These are phyloP conservation scores for Pholiota microspora DNA, from an alignment of 768 basidiomycete genomes.

Conservation along the genomic window DNA sequence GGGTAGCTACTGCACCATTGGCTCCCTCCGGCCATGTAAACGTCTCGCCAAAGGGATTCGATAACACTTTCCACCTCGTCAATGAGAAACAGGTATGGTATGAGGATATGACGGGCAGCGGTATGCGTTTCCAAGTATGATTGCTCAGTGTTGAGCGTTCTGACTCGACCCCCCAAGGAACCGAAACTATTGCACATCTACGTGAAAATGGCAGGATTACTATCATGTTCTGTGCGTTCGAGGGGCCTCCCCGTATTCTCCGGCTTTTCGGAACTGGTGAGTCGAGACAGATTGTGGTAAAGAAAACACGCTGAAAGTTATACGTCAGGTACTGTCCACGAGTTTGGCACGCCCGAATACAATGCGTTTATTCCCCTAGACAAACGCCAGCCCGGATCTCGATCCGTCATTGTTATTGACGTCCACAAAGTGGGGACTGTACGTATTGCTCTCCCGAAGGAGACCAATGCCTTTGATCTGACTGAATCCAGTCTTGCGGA, in stretches of 20 bases:
- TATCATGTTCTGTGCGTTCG: conserved; percentile 59
- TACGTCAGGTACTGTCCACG: conserved; percentile 47
- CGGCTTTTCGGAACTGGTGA: conserved; percentile 58
- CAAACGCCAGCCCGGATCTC: conserved; percentile 49
- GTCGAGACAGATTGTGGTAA: background rate
- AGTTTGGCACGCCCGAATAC: conserved; percentile 58
- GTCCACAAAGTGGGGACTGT: conserved; percentile 51
- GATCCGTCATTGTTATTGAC: conserved; percentile 53
- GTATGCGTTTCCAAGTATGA: conserved; percentile 27
- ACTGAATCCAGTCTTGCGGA: conserved; percentile 49
- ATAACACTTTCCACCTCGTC: conserved; percentile 51
- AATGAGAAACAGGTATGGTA: conserved; percentile 57
- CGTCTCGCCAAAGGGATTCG: conserved; percentile 56
- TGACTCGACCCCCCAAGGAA: conserved; percentile 17
- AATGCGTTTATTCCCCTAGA: conserved; percentile 42
- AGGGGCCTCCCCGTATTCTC: conserved; percentile 57
- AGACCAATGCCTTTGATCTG: background rate
- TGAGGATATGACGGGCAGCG: conserved; percentile 65
- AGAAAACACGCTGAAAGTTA: background rate
- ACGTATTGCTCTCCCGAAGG: conserved; percentile 10
- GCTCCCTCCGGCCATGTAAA: conserved; percentile 58
- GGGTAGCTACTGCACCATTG: conserved; percentile 63
- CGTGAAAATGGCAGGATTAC: conserved; percentile 65
- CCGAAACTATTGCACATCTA: conserved; percentile 59
- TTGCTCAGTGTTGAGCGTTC: background rate